Percentiles rank a stretch among this genome's conserved stretches.
Conservation (phyloP, 2,329 filamentous ascomycete species). For the Phyllachora maydis region DNA sequence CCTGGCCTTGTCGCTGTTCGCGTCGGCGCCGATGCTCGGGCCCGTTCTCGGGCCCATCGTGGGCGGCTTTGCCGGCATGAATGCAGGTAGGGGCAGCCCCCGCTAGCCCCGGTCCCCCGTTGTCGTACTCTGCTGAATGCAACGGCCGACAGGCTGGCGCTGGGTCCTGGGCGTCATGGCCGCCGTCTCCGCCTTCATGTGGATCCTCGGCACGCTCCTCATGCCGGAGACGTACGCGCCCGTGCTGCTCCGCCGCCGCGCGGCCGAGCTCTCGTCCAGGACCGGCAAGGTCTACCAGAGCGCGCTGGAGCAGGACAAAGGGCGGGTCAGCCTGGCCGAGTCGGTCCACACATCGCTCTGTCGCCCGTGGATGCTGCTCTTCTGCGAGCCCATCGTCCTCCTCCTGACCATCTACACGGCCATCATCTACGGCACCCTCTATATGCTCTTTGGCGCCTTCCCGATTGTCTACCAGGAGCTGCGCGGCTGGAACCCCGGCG, state of each 20-base stretch:
- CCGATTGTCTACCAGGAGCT: conserved; percentile 43
- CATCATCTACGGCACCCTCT: conserved; percentile 34
- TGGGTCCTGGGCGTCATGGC: conserved; percentile 49
- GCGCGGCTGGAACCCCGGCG: conserved; percentile 36
- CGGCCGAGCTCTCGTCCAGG: conserved; percentile 23
- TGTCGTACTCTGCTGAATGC: too few relatives aligned
- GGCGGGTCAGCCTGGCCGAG: conserved; percentile 17
- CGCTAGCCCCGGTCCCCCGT: too few relatives aligned
- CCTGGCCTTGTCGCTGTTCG: conserved; percentile 40
- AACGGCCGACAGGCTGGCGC: conserved; percentile 48
- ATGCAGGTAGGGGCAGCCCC: too few relatives aligned
- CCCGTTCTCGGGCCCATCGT: conserved; percentile 42
- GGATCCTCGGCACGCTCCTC: conserved; percentile 26
- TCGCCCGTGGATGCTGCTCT: conserved; percentile 48
- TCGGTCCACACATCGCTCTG: conserved; percentile 36
- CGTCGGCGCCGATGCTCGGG: conserved; percentile 44
- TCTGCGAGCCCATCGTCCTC: conserved; percentile 50
- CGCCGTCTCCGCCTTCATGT: conserved; percentile 39
- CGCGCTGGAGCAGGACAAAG: conserved; percentile 19
- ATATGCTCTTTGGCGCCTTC: conserved; percentile 39
- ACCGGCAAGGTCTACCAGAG: conserved; percentile 36
- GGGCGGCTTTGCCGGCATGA: conserved; percentile 28
- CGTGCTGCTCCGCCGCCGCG: conserved; percentile 31
- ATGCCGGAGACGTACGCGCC: conserved; percentile 43
- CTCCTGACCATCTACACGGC: conserved; percentile 46